These are phyloP conservation scores for Malassezia obtusa DNA, from an alignment of 1,284 basidiomycete genomes.

Conservation along the genomic window DNA sequence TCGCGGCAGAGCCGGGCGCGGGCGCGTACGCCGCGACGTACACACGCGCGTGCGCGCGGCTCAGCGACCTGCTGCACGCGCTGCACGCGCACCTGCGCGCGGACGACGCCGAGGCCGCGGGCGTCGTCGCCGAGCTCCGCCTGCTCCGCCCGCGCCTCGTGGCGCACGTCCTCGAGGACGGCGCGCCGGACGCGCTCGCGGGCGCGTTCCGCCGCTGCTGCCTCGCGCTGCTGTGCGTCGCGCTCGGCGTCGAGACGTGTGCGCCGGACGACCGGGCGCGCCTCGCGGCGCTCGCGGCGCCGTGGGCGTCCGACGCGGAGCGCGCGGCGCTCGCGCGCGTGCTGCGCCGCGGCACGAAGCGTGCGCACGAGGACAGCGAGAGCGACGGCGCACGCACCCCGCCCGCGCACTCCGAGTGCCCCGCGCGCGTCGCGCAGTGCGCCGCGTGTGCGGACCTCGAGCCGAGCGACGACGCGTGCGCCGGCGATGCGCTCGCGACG, in stretches of 20 bases:
- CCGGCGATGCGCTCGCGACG: neutral
- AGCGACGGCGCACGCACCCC: neutral
- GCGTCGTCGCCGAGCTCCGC: constrained; percentile 1
- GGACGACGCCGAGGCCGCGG: neutral
- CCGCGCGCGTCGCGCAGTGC: neutral
- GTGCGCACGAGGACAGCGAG: neutral
- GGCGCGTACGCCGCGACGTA: neutral
- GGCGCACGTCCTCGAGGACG: neutral
- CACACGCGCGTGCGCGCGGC: neutral
- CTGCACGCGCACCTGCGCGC: neutral
- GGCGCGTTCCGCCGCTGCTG: constrained; percentile 1
- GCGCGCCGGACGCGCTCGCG: neutral
- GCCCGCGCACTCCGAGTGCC: neutral
- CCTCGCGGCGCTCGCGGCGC: neutral
- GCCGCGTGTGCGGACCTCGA: neutral
- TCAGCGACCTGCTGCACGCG: neutral
- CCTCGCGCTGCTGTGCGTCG: neutral
- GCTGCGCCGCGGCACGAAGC: neutral
- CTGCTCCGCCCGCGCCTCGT: neutral
- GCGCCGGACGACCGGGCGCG: neutral
- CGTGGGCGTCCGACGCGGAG: neutral
- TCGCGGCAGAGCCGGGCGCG: neutral
- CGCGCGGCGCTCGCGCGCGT: neutral
- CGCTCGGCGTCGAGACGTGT: neutral
- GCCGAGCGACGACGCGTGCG: neutral